phyloP scores from a whole-genome alignment of 495 filamentous ascomycete species.

The Parathielavia appendiculata region DNA sequence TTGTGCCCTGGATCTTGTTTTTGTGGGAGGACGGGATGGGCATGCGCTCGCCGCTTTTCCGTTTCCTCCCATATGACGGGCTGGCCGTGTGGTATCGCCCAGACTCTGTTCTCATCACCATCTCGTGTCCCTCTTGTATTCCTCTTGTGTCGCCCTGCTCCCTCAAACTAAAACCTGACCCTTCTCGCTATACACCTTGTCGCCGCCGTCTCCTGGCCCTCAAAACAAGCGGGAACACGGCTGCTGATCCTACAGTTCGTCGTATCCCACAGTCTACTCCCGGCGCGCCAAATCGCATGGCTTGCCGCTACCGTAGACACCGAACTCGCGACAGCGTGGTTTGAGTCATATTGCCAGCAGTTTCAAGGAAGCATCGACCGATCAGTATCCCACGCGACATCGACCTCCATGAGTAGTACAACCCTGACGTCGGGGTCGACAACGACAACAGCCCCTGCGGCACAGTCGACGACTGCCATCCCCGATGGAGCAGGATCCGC shows the following conservation, averaged over 20 bases:
- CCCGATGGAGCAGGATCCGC: conserved; percentile 30
- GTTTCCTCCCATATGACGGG: not conserved
- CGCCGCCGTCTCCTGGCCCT: not conserved
- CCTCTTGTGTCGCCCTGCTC: not conserved
- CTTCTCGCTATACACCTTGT: not conserved
- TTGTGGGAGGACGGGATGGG: not conserved
- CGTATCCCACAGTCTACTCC: not conserved
- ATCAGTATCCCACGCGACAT: not conserved
- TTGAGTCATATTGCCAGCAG: not conserved
- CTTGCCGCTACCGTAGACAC: not conserved
- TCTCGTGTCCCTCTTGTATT: not conserved
- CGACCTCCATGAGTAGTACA: conserved; percentile 5
- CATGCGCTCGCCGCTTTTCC: conserved; percentile 2
- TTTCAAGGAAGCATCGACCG: not conserved
- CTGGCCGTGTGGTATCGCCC: not conserved
- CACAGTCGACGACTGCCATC: not conserved
- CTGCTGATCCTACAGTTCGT: too few species aligned
- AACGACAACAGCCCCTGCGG: conserved; percentile 3
- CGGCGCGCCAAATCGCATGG: conserved; percentile 4
- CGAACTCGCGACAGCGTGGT: not conserved
- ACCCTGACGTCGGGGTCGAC: conserved; percentile 4
- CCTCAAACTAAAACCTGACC: not conserved
- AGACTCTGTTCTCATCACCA: not conserved
- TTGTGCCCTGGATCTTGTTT: not conserved
- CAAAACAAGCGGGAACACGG: not conserved